Evolutionary conservation across 805 yeast species (phyloP).

Genomic region (Candida taoyuanica): DNA sequence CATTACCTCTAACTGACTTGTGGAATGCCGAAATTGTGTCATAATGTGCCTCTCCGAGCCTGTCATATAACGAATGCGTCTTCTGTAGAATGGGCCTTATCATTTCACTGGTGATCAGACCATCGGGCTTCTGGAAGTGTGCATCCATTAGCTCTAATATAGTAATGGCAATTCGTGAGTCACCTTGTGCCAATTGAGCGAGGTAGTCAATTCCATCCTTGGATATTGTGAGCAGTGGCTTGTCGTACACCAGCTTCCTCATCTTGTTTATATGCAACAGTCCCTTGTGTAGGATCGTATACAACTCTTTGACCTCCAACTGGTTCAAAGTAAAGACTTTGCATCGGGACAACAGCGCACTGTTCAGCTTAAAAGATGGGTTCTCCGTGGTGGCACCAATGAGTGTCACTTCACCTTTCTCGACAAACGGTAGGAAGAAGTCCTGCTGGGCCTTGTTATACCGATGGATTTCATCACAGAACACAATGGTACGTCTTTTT

Average conservation of each 20-base stretch:
- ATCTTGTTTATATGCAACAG: constrained; percentile 53
- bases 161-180: constrained; percentile 80
- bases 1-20: constrained; percentile 84
- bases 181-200: constrained; percentile 78
- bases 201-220: constrained; percentile 61
- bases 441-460: constrained; percentile 88
- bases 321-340: constrained; percentile 67
- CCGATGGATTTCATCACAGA: constrained; percentile 91
- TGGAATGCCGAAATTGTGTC: constrained; percentile 96
- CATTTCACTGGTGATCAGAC: constrained; percentile 11
- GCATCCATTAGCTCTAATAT: constrained; percentile 70
- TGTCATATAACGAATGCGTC: constrained; percentile 67
- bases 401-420: constrained; percentile 72
- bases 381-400: constrained; percentile 98
- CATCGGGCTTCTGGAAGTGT: constrained; percentile 29
- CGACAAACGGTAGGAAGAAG: constrained; percentile 76
- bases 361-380: constrained; percentile 75
- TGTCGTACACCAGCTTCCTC: constrained; percentile 46
- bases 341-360: constrained; percentile 81
- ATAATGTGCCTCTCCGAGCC: constrained; percentile 88
- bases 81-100: constrained; percentile 42
- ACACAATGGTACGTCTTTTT: constrained; percentile 59
- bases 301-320: constrained; percentile 46
- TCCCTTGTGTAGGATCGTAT: constrained; percentile 52
- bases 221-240: constrained; percentile 47